Conservation (phyloP, 2,329 filamentous ascomycete genomes). For the Lecanicillium sp. region DNA sequence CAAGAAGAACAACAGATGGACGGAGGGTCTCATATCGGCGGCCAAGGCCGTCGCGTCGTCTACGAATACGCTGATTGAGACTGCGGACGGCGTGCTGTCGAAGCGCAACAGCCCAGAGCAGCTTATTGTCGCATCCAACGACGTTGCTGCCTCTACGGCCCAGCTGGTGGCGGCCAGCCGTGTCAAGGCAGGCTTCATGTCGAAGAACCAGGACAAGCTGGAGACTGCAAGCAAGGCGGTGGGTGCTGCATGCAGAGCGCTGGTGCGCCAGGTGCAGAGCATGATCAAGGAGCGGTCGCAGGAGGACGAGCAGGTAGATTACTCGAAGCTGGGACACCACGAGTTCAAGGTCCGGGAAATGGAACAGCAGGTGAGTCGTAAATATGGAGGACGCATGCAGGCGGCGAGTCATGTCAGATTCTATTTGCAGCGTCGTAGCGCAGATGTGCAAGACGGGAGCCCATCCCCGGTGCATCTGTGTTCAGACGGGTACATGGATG, state of each 20-base stretch:
- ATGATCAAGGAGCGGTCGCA: slow-evolving; percentile 85
- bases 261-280: slow-evolving; percentile 88
- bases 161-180: slow-evolving; percentile 92
- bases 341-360: slow-evolving; percentile 99
- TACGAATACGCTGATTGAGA: slow-evolving; percentile 96
- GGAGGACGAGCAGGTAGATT: slow-evolving; percentile 82
- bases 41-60: slow-evolving; percentile 92
- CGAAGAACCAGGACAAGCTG: slow-evolving; percentile 86
- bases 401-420: background rate
- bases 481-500: too few species aligned
- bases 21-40: slow-evolving; percentile 91
- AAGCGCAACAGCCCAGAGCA: slow-evolving; percentile 92
- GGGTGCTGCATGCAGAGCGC: slow-evolving; percentile 74
- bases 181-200: slow-evolving; percentile 98
- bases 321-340: slow-evolving; percentile 78
- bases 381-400: background rate
- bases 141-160: slow-evolving; percentile 91
- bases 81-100: slow-evolving; percentile 89
- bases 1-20: slow-evolving; percentile 99
- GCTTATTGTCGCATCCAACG: slow-evolving; percentile 94
- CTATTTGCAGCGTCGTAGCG: background rate
- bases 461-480: too few species aligned
- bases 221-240: slow-evolving; percentile 92
- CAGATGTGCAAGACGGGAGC: slow-evolving; percentile 3
- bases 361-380: slow-evolving; percentile 83